These are phyloP conservation scores for Themeda triandra DNA, from an alignment of 176 grass and related monocot species.

Conservation along the genomic window DNA sequence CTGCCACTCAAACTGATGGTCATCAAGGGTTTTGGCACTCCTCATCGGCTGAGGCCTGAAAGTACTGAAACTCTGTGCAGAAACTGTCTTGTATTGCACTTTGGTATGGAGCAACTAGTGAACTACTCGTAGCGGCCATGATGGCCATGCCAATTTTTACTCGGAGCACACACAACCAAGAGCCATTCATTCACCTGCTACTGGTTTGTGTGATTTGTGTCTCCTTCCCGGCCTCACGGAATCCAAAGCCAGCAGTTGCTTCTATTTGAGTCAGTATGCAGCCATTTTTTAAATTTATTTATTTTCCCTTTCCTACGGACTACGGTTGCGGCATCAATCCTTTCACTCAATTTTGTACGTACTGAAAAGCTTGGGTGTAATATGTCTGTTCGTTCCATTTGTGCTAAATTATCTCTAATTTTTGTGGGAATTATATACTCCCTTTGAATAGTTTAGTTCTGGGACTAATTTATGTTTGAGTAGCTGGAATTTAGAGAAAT, in stretches of 20 bases:
- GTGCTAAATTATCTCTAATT: background rate
- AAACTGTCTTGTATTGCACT: background rate
- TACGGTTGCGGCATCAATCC: background rate
- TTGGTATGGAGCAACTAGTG: background rate
- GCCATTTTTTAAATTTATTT: background rate
- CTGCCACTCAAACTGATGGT: background rate
- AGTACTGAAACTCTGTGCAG: slow-evolving; percentile 5
- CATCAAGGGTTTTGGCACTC: background rate
- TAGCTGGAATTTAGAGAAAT: background rate
- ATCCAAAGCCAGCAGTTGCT: background rate
- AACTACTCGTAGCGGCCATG: background rate
- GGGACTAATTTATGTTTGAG: background rate
- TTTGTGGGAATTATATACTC: background rate
- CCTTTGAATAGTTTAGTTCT: background rate
- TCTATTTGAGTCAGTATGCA: slow-evolving; percentile 1
- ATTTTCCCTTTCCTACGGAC: background rate
- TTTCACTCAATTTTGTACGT: background rate
- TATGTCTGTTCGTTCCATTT: background rate
- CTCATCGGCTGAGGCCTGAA: background rate
- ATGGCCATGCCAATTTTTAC: background rate
- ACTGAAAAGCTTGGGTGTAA: background rate
- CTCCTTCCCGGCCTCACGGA: background rate
- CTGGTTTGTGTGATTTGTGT: background rate
- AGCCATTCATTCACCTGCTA: no score
- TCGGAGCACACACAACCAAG: background rate